Evolutionary conservation across 192 early-diverging fungal genomes (phyloP), one percentile per base, ranked within the genome.

Genomic region (Coemansia javaensis): DNA sequence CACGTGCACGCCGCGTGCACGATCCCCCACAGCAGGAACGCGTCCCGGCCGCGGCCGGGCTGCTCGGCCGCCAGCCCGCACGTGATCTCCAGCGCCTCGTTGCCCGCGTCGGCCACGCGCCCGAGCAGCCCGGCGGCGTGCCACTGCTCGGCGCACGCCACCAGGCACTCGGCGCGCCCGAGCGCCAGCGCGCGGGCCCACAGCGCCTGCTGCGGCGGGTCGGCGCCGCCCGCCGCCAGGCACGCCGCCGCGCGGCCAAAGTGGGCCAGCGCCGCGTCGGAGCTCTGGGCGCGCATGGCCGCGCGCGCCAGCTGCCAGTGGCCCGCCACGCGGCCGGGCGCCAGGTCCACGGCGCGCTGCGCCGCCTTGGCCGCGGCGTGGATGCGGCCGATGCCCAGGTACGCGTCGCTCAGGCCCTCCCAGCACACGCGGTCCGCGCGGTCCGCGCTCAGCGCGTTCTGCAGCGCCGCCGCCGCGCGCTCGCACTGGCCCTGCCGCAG

Each of bases 361-460:
- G 90, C 85, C 0, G 91, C 92, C n/a, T 60, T 66, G 0, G 52
- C 52, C 3, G 65, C 47, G 0, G 72, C 59, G 21, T 57, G 45
- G 17, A 59, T 39, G 15, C 83, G 77, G 2, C 88, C 88, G 36
- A 82, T 82, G 7, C 73, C 77, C 28, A 77, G 62, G 41, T 90
- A 90, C 5, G 85, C 79, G 46, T 90, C 86, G 32, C 82, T 85
- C 28, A 90, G 69, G 12, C 86, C 86, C 69, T 92, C 74, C 93
- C 93, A 89, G 51, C 70, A 33, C 76, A 83, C 25, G 40, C 74
- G 41, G 49, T 88, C 79, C 3, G 77, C 75, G 18, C 83, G 54
- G 48, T 88, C 81, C 0, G 84, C 73, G n/a, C 89, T 79, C 33
- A 98, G 59, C 0, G 89, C 82, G 24, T 76, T 85, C 68, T 94